A percentile compares a stretch with the other conserved stretches of the same genome.
These are phyloP conservation scores for Hemerocallis citrina DNA, from an alignment of 106 monocot species.

Conservation along the genomic window DNA sequence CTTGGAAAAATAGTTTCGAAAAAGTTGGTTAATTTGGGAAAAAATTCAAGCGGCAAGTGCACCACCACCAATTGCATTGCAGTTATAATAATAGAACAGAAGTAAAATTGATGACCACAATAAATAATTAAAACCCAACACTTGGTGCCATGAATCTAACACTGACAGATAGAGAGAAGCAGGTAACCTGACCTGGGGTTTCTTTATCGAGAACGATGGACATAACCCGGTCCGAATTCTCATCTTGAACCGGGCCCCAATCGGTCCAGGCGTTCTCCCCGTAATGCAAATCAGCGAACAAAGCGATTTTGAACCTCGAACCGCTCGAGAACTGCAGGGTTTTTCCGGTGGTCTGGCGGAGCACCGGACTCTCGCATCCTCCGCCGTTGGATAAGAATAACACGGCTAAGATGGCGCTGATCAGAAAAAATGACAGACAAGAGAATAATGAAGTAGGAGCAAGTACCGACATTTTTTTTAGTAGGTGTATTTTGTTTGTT, in stretches of 20 bases:
- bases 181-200: slow-evolving; percentile 44
- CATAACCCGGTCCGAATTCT: slow-evolving; percentile 55
- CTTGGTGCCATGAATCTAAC: too few relatives aligned
- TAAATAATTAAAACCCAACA: too few relatives aligned
- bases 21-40: too few relatives aligned
- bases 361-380: neutral
- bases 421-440: neutral
- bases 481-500: too few relatives aligned
- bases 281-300: slow-evolving; percentile 91
- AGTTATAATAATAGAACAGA: too few relatives aligned
- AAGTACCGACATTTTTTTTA: too few relatives aligned
- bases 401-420: slow-evolving; percentile 9
- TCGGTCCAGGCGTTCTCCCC: slow-evolving; percentile 84
- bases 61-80: too few relatives aligned
- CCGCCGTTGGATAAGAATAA: neutral
- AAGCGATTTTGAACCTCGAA: slow-evolving; percentile 51
- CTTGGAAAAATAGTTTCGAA: too few relatives aligned
- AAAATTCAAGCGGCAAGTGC: too few relatives aligned
- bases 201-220: slow-evolving; percentile 58
- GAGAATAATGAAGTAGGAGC: too few relatives aligned
- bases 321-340: slow-evolving; percentile 22
- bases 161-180: neutral
- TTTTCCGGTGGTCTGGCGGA: slow-evolving; percentile 10
- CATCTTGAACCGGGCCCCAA: slow-evolving; percentile 81
- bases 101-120: too few relatives aligned